Conservation (phyloP, 805 yeast species). For the Starmerella bombicola region DNA sequence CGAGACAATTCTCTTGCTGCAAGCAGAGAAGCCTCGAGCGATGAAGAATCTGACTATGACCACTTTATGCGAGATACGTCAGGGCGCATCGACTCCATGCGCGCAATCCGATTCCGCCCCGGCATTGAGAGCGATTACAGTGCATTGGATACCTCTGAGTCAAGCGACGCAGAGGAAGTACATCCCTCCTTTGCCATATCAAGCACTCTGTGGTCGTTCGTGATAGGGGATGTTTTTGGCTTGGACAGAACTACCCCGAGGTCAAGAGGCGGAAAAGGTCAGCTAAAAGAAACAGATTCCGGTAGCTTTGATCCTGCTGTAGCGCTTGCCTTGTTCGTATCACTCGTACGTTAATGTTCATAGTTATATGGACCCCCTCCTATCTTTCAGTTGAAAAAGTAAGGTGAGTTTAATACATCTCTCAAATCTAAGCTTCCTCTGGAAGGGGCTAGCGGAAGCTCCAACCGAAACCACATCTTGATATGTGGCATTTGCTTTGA, state of each 20-base stretch:
- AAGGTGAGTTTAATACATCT: slow-evolving; percentile 51
- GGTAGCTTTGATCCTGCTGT: slow-evolving; percentile 15
- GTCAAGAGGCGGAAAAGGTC: slow-evolving; percentile 5
- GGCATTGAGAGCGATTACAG: background rate
- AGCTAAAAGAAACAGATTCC: slow-evolving; percentile 4
- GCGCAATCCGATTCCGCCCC: background rate
- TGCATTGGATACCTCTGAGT: background rate
- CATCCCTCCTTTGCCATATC: too few species aligned
- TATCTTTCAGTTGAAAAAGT: slow-evolving; percentile 44
- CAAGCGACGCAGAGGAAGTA: background rate
- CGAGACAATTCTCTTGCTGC: background rate
- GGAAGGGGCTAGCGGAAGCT: slow-evolving; percentile 53
- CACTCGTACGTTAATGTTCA: background rate
- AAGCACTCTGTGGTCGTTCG: background rate
- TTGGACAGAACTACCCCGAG: slow-evolving; percentile 5
- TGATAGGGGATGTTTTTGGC: slow-evolving; percentile 3
- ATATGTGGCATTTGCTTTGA: slow-evolving; percentile 6
- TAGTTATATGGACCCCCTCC: too few species aligned
- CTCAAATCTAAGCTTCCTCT: slow-evolving; percentile 67
- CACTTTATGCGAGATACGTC: background rate
- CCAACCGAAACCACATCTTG: slow-evolving; percentile 46
- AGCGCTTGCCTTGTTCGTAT: slow-evolving; percentile 8
- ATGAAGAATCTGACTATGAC: background rate
- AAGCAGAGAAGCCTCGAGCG: slow-evolving; percentile 4
- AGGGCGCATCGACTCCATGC: background rate